Conservation (phyloP, 306 rosid genomes). For the Hippophae tibetana region DNA sequence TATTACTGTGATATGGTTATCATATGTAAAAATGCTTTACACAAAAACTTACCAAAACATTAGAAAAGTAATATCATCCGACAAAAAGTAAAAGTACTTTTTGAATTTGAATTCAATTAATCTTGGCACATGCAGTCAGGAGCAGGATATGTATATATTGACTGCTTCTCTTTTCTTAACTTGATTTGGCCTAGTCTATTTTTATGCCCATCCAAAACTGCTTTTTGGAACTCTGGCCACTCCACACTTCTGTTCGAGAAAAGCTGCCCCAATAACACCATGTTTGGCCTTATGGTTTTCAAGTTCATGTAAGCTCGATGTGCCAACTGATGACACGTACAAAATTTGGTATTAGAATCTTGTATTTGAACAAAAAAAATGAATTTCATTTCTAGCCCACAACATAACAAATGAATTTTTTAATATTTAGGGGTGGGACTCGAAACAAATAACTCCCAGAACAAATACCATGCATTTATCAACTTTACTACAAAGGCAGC, state of each 20-base stretch:
- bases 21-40: too few species aligned
- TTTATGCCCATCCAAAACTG: constrained; percentile 65
- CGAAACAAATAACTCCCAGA: too few species aligned
- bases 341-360: background rate
- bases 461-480: too few species aligned
- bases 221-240: constrained; percentile 64
- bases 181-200: constrained; percentile 81
- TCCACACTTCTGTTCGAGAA: constrained; percentile 62
- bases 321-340: constrained; percentile 57
- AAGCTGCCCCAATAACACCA: constrained; percentile 68
- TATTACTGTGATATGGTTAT: too few species aligned
- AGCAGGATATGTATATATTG: constrained; percentile 85
- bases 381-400: background rate
- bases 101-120: constrained; percentile 17
- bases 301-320: constrained; percentile 69
- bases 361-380: background rate
- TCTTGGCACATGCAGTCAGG: constrained; percentile 85
- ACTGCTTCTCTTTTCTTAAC: constrained; percentile 73
- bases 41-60: too few species aligned
- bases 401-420: background rate
- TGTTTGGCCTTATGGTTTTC: constrained; percentile 89
- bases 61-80: too few species aligned
- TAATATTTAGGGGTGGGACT: too few species aligned
- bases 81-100: background rate
- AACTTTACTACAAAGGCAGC: too few species aligned